These are phyloP conservation scores for Penicillium canariense DNA, from an alignment of 495 filamentous ascomycete genomes.

Conservation along the genomic window DNA sequence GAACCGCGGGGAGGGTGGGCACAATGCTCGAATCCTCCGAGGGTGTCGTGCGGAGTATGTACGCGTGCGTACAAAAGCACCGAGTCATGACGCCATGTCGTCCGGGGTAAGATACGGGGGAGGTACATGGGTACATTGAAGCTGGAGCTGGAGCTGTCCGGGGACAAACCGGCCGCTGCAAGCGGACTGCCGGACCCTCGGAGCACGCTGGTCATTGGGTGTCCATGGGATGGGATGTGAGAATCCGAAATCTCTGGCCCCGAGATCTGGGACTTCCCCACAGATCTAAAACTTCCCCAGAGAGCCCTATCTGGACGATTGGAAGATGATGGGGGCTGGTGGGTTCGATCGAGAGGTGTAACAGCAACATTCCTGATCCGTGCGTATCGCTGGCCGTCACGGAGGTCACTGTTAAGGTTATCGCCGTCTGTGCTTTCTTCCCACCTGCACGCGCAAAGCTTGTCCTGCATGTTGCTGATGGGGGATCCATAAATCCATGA, in stretches of 20 bases:
- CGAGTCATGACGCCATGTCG: conserved; percentile 13
- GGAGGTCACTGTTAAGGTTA: too few relatives aligned
- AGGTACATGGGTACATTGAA: background rate
- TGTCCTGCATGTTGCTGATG: too few relatives aligned
- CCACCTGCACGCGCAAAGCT: too few relatives aligned
- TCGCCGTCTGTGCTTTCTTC: too few relatives aligned
- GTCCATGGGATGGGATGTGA: background rate
- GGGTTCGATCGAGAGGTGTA: too few relatives aligned
- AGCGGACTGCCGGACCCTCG: background rate
- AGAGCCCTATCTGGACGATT: too few relatives aligned
- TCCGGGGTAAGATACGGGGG: background rate
- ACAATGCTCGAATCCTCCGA: too few relatives aligned
- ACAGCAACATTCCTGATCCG: too few relatives aligned
- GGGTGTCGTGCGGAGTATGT: background rate
- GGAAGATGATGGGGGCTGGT: too few relatives aligned
- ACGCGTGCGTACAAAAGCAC: background rate
- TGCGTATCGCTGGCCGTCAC: too few relatives aligned
- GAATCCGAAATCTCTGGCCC: background rate
- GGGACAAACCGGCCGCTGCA: background rate
- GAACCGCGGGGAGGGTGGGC: background rate
- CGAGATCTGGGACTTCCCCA: background rate
- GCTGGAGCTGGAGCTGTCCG: background rate
- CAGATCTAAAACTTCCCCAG: background rate
- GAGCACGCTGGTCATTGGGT: background rate
- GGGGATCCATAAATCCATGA: too few relatives aligned